A percentile compares a stretch with the other conserved stretches of the same genome.
Conservation (phyloP, 2,329 filamentous ascomycete species). For the Colletotrichum liriopes region DNA sequence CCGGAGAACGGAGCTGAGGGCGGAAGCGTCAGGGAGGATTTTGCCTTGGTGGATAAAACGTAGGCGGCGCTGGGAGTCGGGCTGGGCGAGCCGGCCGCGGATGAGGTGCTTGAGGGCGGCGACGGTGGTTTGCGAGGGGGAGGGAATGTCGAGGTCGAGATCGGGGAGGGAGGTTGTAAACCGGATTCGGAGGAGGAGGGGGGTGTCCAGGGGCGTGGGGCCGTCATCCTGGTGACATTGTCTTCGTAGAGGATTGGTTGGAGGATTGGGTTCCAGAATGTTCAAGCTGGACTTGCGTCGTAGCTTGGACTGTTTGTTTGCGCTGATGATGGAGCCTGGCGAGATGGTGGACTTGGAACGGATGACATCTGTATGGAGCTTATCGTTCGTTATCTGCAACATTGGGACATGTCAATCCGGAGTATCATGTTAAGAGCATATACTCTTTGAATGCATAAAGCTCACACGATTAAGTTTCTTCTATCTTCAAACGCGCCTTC, state of each 20-base stretch:
- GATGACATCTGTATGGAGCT: background rate
- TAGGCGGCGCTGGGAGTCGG: slow-evolving; percentile 78
- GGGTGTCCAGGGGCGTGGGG: slow-evolving; percentile 46
- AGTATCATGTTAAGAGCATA: background rate
- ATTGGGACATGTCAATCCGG: too few species aligned
- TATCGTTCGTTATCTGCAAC: slow-evolving; percentile 15
- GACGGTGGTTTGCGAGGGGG: slow-evolving; percentile 79
- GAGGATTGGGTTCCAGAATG: background rate
- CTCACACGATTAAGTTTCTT: too few species aligned
- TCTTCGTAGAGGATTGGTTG: background rate
- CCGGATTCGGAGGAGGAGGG: slow-evolving; percentile 86
- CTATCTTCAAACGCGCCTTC: too few species aligned
- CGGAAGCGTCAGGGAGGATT: slow-evolving; percentile 81
- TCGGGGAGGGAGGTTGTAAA: slow-evolving; percentile 91
- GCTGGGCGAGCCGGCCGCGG: slow-evolving; percentile 76
- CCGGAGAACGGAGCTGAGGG: slow-evolving; percentile 79
- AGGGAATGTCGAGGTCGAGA: slow-evolving; percentile 81
- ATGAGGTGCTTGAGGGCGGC: slow-evolving; percentile 87
- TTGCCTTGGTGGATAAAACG: slow-evolving; percentile 93
- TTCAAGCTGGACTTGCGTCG: background rate
- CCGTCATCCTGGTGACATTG: slow-evolving; percentile 33
- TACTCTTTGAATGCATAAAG: background rate
- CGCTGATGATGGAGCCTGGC: background rate
- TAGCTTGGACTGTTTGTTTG: background rate
- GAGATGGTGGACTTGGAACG: background rate